A percentile compares a stretch with the other conserved stretches of the same genome.
Evolutionary conservation across 106 monocot species (phyloP).

Genomic region (Dendrobium nobile): DNA sequence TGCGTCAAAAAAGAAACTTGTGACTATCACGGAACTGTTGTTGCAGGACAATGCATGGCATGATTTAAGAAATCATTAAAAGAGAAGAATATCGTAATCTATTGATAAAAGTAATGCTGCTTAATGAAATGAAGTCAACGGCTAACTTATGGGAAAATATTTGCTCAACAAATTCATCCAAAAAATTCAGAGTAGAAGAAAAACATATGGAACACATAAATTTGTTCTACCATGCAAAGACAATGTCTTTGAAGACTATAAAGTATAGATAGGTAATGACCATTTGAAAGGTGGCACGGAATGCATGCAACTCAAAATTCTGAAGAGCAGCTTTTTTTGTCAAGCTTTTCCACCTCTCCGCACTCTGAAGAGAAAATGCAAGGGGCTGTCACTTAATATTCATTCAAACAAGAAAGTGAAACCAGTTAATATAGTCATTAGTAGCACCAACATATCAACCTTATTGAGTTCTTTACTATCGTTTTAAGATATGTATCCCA

Average conservation of each 20-base stretch:
- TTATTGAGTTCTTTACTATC: neutral
- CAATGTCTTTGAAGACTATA: neutral
- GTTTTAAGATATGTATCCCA: neutral
- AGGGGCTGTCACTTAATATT: neutral
- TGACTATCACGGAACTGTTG: neutral
- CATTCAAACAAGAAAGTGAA: neutral
- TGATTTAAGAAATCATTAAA: no score
- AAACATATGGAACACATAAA: neutral
- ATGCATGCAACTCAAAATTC: slow-evolving; percentile 81
- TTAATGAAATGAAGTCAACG: neutral
- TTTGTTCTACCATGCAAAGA: neutral
- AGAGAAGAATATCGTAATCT: neutral
- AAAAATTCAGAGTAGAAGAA: neutral
- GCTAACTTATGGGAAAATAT: neutral
- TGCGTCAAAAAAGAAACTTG: neutral
- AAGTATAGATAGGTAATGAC: slow-evolving; percentile 19
- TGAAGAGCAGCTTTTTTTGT: slow-evolving; percentile 61
- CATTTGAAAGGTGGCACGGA: slow-evolving; percentile 95
- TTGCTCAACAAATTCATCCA: neutral
- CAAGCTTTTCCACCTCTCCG: slow-evolving; percentile 84
- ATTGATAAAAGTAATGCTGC: neutral
- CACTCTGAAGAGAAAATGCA: slow-evolving; percentile 56
- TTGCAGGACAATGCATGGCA: neutral
- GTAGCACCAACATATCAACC: neutral
- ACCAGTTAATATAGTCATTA: neutral